Evolutionary conservation across 164 flowering plant genomes (phyloP), one percentile per base, ranked within the genome.

Genomic region (Nelumbo lutea): DNA sequence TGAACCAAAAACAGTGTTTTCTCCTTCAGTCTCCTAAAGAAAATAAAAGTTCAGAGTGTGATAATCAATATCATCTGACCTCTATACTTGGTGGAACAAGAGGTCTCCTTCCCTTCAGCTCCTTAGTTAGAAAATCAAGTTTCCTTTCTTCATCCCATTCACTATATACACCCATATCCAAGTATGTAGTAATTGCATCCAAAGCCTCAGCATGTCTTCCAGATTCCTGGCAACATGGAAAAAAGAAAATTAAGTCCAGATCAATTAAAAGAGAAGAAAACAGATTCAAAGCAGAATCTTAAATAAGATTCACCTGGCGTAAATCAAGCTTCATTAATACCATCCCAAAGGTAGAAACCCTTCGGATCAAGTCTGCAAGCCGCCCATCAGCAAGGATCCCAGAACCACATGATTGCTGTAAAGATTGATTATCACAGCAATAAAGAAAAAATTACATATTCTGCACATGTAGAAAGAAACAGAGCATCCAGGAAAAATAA

Each of bases 101-200:
- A 39, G 98, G 98, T 74, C 98, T 83, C 83, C 88, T 91, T 73
- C 96, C 90, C 78, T 89, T 90, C 59, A 94, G 85, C 79, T 94
- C 98, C 79, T 81, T 83, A 1, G 90, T 79, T 40, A 94, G 79
- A 75, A 94, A 91, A 42, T 90, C 93, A 48, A 94, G 81, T 76
- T 82, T 91, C 71, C 69, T 87, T 8, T 85, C 96, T 86, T 91
- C 98, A 79, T 91, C 88, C 97, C 98, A 94, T 77, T 94, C 97
- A 70, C 93, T 91, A 65, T 86, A 91, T 39, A 80, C 82, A 64
- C 98, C 97, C 87, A 94, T 87, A 78, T 88, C 97, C 81, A 94
- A 79, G 77, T 87, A 94, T 38, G 64, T 79, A 39, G 98, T 94
- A 72, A 94, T 83, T 70, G 95, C 97, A 89, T 94, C 96, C 40